Conservation (phyloP, 2,329 filamentous ascomycete species). For the Botrytis aclada region DNA sequence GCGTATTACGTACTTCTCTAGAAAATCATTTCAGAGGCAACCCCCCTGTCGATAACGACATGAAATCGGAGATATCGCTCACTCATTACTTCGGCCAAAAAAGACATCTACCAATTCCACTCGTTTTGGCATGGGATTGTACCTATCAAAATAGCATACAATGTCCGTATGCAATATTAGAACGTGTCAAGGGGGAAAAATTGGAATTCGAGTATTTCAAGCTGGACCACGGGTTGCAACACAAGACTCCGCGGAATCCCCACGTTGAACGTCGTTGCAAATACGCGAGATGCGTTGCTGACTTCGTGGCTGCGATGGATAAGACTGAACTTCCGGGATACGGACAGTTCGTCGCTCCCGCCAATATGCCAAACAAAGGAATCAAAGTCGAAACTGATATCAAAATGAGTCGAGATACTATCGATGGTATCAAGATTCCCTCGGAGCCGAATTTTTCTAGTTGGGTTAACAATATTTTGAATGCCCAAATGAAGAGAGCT, state of each 20-base stretch:
- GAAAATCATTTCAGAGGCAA: not conserved
- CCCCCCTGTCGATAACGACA: not conserved
- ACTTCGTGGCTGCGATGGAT: not conserved
- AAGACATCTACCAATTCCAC: not conserved
- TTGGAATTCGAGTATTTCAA: not conserved
- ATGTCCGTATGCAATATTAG: not conserved
- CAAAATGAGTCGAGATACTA: not conserved
- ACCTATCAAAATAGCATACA: not conserved
- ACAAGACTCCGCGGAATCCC: not conserved
- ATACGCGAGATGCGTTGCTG: not conserved
- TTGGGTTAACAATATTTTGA: not conserved
- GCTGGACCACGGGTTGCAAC: not conserved
- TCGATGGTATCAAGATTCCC: not conserved
- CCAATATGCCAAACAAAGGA: not conserved
- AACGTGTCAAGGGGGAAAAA: not conserved
- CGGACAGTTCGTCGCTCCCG: not conserved
- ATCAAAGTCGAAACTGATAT: not conserved
- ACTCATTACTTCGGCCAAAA: not conserved
- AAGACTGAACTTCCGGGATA: not conserved
- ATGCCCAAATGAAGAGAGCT: not conserved
- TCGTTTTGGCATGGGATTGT: not conserved
- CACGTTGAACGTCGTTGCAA: not conserved
- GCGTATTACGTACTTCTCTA: not conserved
- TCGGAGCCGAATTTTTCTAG: not conserved
- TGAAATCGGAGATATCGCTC: not conserved